phyloP scores from a whole-genome alignment of 2,329 filamentous ascomycete genomes.

The Lecanicillium sp. region DNA sequence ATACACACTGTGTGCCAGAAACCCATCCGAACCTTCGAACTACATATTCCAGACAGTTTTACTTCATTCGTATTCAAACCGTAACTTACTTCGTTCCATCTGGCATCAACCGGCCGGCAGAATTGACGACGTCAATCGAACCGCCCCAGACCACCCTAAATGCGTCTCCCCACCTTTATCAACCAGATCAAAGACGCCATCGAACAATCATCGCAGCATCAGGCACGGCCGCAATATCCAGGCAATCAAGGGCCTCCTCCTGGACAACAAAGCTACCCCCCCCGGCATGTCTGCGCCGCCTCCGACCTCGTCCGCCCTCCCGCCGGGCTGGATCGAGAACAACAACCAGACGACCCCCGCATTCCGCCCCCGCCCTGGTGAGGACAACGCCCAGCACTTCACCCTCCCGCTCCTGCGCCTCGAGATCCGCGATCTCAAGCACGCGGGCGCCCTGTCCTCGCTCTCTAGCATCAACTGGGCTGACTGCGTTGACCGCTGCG shows the following conservation, averaged over 20 bases:
- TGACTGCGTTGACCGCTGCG: conserved; percentile 54
- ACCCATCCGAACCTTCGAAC: no score
- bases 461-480: conserved; percentile 59
- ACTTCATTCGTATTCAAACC: no score
- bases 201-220: background rate
- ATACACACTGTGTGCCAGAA: no score
- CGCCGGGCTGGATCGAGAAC: conserved; percentile 2
- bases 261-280: no score
- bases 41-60: no score
- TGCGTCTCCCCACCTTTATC: no score
- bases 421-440: conserved; percentile 51
- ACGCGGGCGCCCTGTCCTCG: conserved; percentile 60
- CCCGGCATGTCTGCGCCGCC: background rate
- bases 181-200: no score
- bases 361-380: background rate
- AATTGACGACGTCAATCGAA: no score
- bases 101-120: no score
- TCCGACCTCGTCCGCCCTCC: conserved; percentile 10
- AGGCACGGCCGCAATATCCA: background rate
- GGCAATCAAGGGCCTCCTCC: background rate
- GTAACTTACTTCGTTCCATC: no score
- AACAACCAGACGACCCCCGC: background rate
- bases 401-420: conserved; percentile 47
- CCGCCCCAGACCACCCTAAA: no score
- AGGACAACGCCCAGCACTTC: background rate